Conservation (phyloP, 441 rosid species). For the Flueggea neowawraea region DNA sequence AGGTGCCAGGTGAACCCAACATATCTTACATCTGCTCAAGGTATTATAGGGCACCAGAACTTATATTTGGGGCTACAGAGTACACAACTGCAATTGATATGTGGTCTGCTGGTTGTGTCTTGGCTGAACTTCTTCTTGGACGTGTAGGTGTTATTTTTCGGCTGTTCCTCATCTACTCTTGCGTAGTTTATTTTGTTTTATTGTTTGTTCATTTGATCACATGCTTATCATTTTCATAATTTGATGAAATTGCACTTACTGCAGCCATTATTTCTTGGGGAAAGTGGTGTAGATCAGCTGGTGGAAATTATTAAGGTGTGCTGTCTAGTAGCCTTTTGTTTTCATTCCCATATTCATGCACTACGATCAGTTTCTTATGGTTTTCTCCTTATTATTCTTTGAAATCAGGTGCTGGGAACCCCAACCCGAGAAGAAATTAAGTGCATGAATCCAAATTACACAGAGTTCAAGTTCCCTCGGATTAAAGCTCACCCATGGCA, state of each 20-base stretch:
- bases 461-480: constrained; percentile 88
- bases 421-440: constrained; percentile 87
- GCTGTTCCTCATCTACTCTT: too few species aligned
- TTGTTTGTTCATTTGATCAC: too few species aligned
- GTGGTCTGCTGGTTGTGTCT: constrained; percentile 87
- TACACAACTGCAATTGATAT: constrained; percentile 83
- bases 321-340: too few species aligned
- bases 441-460: constrained; percentile 94
- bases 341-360: too few species aligned
- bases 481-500: constrained; percentile 96
- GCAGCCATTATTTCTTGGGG: constrained; percentile 95
- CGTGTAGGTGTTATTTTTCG: constrained; percentile 42
- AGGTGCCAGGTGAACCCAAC: constrained; percentile 90
- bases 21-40: constrained; percentile 87
- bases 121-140: constrained; percentile 88
- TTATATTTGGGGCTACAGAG: constrained; percentile 87
- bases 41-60: constrained; percentile 90
- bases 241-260: constrained; percentile 14
- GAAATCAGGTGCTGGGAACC: constrained; percentile 85
- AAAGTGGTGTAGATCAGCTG: constrained; percentile 89
- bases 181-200: too few species aligned
- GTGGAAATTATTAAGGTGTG: constrained; percentile 89
- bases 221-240: background rate
- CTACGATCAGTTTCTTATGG: too few species aligned
- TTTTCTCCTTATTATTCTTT: too few species aligned